Percentiles rank a stretch among this genome's conserved stretches.
Evolutionary conservation across 208 protist species (phyloP).

Genomic region (Zelonia costaricensis): DNA sequence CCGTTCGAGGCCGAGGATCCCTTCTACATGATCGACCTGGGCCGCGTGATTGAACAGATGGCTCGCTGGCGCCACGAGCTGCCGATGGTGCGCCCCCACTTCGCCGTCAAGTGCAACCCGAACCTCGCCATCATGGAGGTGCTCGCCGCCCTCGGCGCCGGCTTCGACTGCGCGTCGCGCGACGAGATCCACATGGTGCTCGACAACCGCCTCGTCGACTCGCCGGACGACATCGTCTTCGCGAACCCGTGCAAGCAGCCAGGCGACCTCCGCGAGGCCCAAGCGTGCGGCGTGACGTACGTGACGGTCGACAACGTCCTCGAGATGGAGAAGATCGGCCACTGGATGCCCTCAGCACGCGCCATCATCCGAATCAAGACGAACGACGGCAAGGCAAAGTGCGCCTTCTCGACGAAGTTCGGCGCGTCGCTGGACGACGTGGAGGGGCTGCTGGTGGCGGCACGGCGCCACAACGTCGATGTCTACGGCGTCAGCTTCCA

Average conservation of each 20-base stretch:
- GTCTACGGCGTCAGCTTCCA: constrained; percentile 89
- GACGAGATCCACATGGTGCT: constrained; percentile 63
- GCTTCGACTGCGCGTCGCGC: constrained; percentile 86
- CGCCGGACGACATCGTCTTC: constrained; percentile 71
- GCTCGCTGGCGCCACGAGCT: constrained; percentile 57
- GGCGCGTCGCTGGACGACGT: constrained; percentile 51
- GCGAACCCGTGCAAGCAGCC: constrained; percentile 89
- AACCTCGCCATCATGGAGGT: constrained; percentile 48
- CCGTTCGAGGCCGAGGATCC: constrained; percentile 50
- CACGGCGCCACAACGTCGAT: constrained; percentile 39
- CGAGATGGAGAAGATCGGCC: constrained; percentile 78
- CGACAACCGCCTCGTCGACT: constrained; percentile 30
- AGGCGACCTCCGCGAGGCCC: constrained; percentile 58
- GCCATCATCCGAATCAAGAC: constrained; percentile 73
- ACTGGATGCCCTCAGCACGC: constrained; percentile 45
- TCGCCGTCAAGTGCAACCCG: constrained; percentile 89
- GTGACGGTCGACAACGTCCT: constrained; percentile 84
- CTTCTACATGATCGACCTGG: constrained; percentile 84
- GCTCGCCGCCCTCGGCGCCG: constrained; percentile 60
- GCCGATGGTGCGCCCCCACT: constrained; percentile 76
- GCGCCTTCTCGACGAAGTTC: constrained; percentile 87
- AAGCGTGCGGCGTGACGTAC: constrained; percentile 48
- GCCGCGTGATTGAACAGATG: constrained; percentile 69
- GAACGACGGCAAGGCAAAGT: constrained; percentile 66
- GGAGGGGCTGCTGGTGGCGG: constrained; percentile 39